phyloP scores from a whole-genome alignment of 2,329 filamentous ascomycete genomes.

The Beauveria brongniartii region DNA sequence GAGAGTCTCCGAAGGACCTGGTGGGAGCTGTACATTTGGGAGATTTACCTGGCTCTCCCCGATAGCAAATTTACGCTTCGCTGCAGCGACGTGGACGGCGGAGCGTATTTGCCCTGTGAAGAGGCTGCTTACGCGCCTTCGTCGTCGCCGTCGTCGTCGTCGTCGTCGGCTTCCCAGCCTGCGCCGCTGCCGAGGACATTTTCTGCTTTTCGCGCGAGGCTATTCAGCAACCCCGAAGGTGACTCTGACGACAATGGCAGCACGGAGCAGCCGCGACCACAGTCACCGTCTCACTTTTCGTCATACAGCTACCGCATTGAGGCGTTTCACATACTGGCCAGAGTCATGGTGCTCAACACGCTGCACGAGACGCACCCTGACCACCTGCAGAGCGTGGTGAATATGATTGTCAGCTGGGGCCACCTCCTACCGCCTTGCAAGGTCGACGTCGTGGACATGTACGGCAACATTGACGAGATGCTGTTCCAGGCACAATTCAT shows the following conservation, averaged over 20 bases:
- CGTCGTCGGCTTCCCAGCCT: no score
- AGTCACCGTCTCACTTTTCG: neutral
- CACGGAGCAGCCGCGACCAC: neutral
- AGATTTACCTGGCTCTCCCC: neutral
- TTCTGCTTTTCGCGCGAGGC: neutral
- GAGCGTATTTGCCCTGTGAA: neutral
- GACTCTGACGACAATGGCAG: neutral
- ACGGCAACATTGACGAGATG: conserved; percentile 6
- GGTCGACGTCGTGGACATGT: neutral
- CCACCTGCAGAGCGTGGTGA: conserved; percentile 2
- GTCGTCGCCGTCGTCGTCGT: no score
- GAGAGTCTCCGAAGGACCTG: neutral
- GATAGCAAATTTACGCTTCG: neutral
- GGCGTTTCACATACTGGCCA: neutral
- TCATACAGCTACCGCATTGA: conserved; percentile 3
- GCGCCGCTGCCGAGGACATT: neutral
- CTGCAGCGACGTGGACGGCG: neutral
- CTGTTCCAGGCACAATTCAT: neutral
- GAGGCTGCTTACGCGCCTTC: neutral
- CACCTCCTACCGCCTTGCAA: neutral
- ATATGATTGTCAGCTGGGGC: conserved; percentile 3
- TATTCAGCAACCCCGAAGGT: neutral
- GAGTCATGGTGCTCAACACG: conserved; percentile 4
- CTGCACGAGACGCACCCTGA: neutral
- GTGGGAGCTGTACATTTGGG: conserved; percentile 1